phyloP scores from a whole-genome alignment of 352 stramenopile species.

The Phytophthora syringae region DNA sequence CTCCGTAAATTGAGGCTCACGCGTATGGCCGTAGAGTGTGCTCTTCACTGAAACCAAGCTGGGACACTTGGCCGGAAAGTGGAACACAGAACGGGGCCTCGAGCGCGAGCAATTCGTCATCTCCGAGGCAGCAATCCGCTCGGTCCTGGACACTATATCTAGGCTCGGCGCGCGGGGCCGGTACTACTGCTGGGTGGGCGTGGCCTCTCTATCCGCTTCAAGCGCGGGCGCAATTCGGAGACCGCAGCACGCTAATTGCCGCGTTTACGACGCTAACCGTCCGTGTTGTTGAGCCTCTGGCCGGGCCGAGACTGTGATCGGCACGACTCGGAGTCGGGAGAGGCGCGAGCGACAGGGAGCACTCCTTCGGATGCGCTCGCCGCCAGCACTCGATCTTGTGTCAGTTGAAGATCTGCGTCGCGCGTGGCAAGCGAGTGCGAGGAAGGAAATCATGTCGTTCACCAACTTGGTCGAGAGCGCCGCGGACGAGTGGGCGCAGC shows the following conservation, averaged over 20 bases:
- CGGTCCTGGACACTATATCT: conserved; percentile 3
- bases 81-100: conserved; percentile 31
- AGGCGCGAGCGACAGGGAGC: conserved; percentile 31
- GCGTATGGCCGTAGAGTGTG: conserved; percentile 31
- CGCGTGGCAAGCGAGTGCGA: conserved; percentile 29
- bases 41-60: conserved; percentile 32
- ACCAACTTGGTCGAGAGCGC: conserved; percentile 39
- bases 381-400: conserved; percentile 24
- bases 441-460: conserved; percentile 38
- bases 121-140: not conserved
- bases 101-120: not conserved
- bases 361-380: conserved; percentile 21
- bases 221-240: conserved; percentile 7
- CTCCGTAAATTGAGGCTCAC: conserved; percentile 19
- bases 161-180: not conserved
- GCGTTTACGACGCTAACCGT: conserved; percentile 12
- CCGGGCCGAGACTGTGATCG: conserved; percentile 25
- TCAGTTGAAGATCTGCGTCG: conserved; percentile 71
- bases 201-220: conserved; percentile 3
- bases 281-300: conserved; percentile 26
- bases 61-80: conserved; percentile 39
- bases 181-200: not conserved
- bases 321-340: conserved; percentile 14
- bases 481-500: conserved; percentile 36
- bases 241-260: conserved; percentile 2